Percentiles rank a stretch among this genome's conserved stretches.
Evolutionary conservation across 345 rosid genomes (phyloP).

Genomic region (Carallia pectinifolia): DNA sequence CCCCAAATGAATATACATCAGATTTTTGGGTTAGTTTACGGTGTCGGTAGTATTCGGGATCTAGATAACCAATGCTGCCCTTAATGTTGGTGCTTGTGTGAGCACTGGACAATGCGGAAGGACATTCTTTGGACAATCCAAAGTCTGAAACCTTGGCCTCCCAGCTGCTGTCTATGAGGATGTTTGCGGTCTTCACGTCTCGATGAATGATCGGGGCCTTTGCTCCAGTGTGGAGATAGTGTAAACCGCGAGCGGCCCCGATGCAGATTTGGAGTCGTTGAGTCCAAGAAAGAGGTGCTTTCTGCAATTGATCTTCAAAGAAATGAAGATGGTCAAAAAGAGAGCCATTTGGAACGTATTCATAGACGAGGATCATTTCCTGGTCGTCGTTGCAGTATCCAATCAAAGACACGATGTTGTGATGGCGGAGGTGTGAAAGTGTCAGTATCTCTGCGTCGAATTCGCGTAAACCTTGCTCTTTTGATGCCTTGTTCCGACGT

Average conservation of each 20-base stretch:
- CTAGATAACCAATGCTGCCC: conserved; percentile 17
- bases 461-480: background rate
- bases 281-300: conserved; percentile 13
- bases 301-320: background rate
- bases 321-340: conserved; percentile 17
- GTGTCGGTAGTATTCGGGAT: conserved; percentile 17
- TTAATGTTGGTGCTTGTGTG: conserved; percentile 4
- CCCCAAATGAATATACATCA: conserved; percentile 17
- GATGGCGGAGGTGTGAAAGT: conserved; percentile 11
- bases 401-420: conserved; percentile 13
- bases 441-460: conserved; percentile 11
- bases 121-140: conserved; percentile 13
- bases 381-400: conserved; percentile 13
- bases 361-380: conserved; percentile 16
- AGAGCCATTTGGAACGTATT: conserved; percentile 11
- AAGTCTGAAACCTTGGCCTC: conserved; percentile 21
- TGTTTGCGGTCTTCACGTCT: conserved; percentile 19
- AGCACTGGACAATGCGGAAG: too few species aligned
- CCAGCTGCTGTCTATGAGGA: conserved; percentile 15
- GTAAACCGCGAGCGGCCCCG: conserved; percentile 15
- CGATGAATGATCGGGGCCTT: conserved; percentile 16
- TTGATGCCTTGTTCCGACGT: background rate
- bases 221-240: conserved; percentile 18
- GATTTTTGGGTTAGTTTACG: conserved; percentile 9
- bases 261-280: conserved; percentile 15